These are phyloP conservation scores for Aspergillus japonicus DNA, from an alignment of 2,329 filamentous ascomycete species.

Conservation along the genomic window DNA sequence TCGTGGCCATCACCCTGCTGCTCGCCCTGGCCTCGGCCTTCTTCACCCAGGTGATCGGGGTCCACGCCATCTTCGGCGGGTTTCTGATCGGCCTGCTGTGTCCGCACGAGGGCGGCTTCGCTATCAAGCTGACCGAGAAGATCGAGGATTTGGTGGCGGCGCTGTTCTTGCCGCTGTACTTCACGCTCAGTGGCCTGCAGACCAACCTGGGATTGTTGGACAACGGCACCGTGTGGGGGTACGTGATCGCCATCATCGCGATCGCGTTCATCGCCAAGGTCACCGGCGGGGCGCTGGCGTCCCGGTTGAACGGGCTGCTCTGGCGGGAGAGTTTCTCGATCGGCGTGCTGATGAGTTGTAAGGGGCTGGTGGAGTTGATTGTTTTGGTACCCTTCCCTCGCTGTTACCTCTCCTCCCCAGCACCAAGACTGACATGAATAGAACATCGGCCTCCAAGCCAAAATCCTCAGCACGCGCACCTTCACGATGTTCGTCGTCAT, in stretches of 20 bases:
- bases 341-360: slow-evolving; percentile 92
- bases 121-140: slow-evolving; percentile 89
- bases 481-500: slow-evolving; percentile 96
- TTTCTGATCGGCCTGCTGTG: slow-evolving; percentile 89
- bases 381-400: slow-evolving; percentile 63
- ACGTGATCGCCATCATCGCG: slow-evolving; percentile 77
- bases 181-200: slow-evolving; percentile 84
- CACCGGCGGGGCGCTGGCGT: slow-evolving; percentile 75
- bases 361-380: slow-evolving; percentile 90
- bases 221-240: slow-evolving; percentile 80
- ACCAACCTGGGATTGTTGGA: slow-evolving; percentile 84
- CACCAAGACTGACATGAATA: slow-evolving; percentile 24
- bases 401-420: not conserved
- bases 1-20: slow-evolving; percentile 78
- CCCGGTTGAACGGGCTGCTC: slow-evolving; percentile 70
- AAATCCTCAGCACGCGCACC: slow-evolving; percentile 74
- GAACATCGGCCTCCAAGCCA: slow-evolving; percentile 80
- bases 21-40: slow-evolving; percentile 77
- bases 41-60: slow-evolving; percentile 86
- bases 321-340: slow-evolving; percentile 91
- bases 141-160: slow-evolving; percentile 86
- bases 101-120: slow-evolving; percentile 84
- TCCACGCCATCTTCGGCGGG: slow-evolving; percentile 91
- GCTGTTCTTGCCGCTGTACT: slow-evolving; percentile 86
- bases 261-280: slow-evolving; percentile 87